Base-by-base conservation (phyloP, 2,329 filamentous ascomycete genomes). In the Colletotrichum viniferum region DNA sequence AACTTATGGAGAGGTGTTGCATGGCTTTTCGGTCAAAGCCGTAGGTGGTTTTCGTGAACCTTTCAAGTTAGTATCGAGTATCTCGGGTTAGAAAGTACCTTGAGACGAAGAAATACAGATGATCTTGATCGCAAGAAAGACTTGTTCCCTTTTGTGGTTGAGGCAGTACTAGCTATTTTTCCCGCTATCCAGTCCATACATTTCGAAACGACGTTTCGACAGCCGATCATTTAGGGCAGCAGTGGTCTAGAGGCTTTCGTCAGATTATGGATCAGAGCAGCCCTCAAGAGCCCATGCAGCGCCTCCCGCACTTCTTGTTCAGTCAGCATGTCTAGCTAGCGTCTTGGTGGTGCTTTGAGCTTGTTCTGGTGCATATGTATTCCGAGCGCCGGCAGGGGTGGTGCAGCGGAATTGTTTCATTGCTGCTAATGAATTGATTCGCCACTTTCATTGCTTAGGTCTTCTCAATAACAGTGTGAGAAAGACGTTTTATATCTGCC, bases 11-110 rank as follows among this genome's bases (percentile, higher is more conserved):
- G 26, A 69, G 34, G 52, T 6, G 4, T 48, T 16, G 24, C 66
- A 69, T 67, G 64, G 48, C 64, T 67, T 56, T 48, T 21, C 43
- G 63, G 28, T 28, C 36, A 12, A 56, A 56, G 43, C 64, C 21
- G 43, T 5, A 3, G 64, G 64, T 30, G 64, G 64, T 9, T 21
- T 55, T 67, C 34, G 38, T 52, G 38, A 16, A 10, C 14, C 4
- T 67, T 34, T 16, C 7, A 13, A 21, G 56, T 61, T 34, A 61
- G 56, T 60, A 30, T 61, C 28, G 28, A 34, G 2, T 21, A 61
- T 32, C 58, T 61, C 58, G 30, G 12, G 30, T 2, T 34, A 21
- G 10, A n/a, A 61, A 32, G 58, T 9, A 32, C 43, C 43, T 32
- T 61, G 28, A 21, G 28, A 14, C 28, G 18, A 60, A 61, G 30